A percentile compares a stretch with the other conserved stretches of the same genome.
Conservation (phyloP, 2,329 filamentous ascomycete species). For the Penicillium nordicum region DNA sequence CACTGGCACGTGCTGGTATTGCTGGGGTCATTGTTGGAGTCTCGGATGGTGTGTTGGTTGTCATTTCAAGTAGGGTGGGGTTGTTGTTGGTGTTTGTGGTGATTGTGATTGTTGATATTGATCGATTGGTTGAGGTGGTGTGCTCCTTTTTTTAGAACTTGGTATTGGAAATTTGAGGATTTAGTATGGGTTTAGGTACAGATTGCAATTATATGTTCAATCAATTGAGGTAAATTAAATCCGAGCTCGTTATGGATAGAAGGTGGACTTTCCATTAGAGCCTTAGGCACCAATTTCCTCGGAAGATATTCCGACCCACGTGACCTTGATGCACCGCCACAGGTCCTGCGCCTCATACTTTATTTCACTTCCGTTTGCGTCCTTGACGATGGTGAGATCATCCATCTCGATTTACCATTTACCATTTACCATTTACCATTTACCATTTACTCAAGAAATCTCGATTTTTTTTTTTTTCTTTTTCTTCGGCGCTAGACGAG, state of each 20-base stretch:
- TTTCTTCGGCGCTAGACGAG: slow-evolving; percentile 12
- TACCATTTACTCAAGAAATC: slow-evolving; percentile 4
- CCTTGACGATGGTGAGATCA: slow-evolving; percentile 14
- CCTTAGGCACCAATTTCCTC: slow-evolving; percentile 17
- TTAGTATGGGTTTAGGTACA: neutral
- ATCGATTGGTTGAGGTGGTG: neutral
- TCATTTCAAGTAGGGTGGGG: slow-evolving; percentile 4
- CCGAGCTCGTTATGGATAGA: neutral
- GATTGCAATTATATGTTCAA: neutral
- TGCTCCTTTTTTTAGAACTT: no score
- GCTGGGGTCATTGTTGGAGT: slow-evolving; percentile 50
- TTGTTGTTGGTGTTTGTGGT: neutral
- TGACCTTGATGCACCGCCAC: slow-evolving; percentile 4
- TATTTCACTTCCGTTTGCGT: slow-evolving; percentile 14
- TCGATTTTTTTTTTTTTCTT: neutral
- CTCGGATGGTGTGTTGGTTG: slow-evolving; percentile 10
- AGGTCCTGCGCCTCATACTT: neutral
- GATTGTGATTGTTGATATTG: neutral
- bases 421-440: neutral
- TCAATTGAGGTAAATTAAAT: neutral
- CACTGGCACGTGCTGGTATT: slow-evolving; percentile 57
- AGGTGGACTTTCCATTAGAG: slow-evolving; percentile 1
- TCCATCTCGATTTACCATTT: neutral
- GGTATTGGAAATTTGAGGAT: neutral
- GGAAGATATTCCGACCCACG: slow-evolving; percentile 11